Evolutionary conservation across 23 red algal species (phyloP).

Genomic region (Pyropia haitanensis): DNA sequence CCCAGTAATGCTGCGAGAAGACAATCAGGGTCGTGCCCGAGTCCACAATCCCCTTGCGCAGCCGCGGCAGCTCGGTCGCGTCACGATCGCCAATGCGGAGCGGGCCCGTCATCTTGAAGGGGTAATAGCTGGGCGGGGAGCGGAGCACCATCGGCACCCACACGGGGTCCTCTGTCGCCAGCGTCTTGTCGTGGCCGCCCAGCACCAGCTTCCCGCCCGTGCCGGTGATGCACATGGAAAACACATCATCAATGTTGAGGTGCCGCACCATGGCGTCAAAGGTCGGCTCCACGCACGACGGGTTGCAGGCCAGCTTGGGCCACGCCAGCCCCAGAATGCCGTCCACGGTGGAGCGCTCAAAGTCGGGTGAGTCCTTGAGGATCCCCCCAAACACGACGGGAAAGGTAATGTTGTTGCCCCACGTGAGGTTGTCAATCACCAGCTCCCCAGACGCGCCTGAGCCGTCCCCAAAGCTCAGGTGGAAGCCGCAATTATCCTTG

Average conservation of each 20-base stretch:
- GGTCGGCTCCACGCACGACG: conserved; percentile 68
- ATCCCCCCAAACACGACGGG: conserved; percentile 66
- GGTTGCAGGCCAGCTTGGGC: conserved; percentile 75
- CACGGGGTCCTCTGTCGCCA: conserved; percentile 21
- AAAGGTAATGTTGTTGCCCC: conserved; percentile 49
- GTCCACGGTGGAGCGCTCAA: conserved; percentile 73
- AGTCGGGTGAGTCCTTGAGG: conserved; percentile 50
- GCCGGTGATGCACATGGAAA: conserved; percentile 69
- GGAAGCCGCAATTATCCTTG: conserved; percentile 62
- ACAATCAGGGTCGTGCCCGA: conserved; percentile 87
- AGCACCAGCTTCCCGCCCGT: conserved; percentile 73
- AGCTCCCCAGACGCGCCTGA: conserved; percentile 64
- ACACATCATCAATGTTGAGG: conserved; percentile 53
- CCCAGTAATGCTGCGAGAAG: conserved; percentile 43
- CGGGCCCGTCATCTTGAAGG: conserved; percentile 34
- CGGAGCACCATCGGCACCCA: conserved; percentile 65
- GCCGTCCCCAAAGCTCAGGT: conserved; percentile 82
- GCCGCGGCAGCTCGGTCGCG: conserved; percentile 14
- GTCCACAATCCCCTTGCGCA: conserved; percentile 64
- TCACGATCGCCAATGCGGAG: conserved; percentile 36
- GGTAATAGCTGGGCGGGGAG: conserved; percentile 46
- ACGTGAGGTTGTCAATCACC: conserved; percentile 48
- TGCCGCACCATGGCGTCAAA: conserved; percentile 82
- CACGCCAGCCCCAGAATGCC: conserved; percentile 91
- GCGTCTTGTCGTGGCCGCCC: conserved; percentile 52